These are phyloP conservation scores for Wickerhamomyces sp. DNA, from an alignment of 1,139 yeast species.

Conservation along the genomic window DNA sequence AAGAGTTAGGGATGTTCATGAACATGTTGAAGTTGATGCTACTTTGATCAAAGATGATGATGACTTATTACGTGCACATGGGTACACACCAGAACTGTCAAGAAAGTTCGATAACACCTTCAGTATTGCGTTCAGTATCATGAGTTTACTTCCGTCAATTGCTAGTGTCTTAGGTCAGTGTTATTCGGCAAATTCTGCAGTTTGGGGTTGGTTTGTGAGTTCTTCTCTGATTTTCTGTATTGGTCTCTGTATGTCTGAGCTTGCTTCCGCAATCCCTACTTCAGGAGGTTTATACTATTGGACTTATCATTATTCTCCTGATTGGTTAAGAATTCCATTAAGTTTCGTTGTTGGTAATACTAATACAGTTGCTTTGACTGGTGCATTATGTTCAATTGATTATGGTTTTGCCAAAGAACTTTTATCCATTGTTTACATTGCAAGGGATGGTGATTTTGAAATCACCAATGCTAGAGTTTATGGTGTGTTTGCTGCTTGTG, in stretches of 20 bases:
- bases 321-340: constrained; percentile 32
- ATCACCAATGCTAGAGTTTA: constrained; percentile 41
- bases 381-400: constrained; percentile 48
- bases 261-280: constrained; percentile 67
- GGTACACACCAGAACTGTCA: constrained; percentile 46
- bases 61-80: constrained; percentile 49
- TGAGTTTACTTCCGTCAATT: constrained; percentile 49
- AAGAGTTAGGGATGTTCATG: constrained; percentile 2
- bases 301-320: constrained; percentile 49
- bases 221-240: constrained; percentile 33
- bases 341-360: constrained; percentile 52
- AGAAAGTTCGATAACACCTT: constrained; percentile 42
- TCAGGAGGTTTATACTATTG: constrained; percentile 65
- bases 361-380: constrained; percentile 49
- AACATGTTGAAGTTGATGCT: constrained; percentile 7
- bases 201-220: constrained; percentile 26
- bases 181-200: constrained; percentile 31
- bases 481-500: constrained; percentile 48
- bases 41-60: constrained; percentile 27
- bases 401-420: constrained; percentile 51
- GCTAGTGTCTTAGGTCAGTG: constrained; percentile 33
- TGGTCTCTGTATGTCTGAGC: constrained; percentile 48
- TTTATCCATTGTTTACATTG: constrained; percentile 42
- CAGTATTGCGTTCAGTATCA: constrained; percentile 47
- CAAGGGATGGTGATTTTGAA: constrained; percentile 38